Conservation (phyloP, 2,329 filamentous ascomycete species). For the Cercospora nicotianae region DNA sequence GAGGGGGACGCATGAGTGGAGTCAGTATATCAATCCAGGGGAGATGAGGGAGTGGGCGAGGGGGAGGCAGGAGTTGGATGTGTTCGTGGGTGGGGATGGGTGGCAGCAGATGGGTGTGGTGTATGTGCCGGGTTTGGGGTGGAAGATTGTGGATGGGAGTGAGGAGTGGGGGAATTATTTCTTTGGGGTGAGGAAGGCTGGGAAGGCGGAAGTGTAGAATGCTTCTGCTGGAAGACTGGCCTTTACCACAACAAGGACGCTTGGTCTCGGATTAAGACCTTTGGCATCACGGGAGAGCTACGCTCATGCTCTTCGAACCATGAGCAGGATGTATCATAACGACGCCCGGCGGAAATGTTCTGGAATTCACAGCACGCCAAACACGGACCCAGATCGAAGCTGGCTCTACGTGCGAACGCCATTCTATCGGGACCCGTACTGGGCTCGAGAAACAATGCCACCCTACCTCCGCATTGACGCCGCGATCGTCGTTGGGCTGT, state of each 20-base stretch:
- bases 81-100: conserved; percentile 61
- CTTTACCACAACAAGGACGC: not conserved
- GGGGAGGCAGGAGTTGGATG: conserved; percentile 47
- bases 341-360: not conserved
- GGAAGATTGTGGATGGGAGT: conserved; percentile 77
- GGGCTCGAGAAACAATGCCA: conserved; percentile 1
- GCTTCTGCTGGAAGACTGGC: not conserved
- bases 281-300: not conserved
- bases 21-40: conserved; percentile 86
- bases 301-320: not conserved
- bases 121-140: conserved; percentile 87
- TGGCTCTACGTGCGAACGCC: not conserved
- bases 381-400: not conserved
- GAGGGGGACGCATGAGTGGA: conserved; percentile 91
- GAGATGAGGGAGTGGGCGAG: conserved; percentile 62
- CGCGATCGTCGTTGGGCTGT: not conserved
- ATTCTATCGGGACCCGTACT: not conserved
- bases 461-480: not conserved
- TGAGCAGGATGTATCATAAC: not conserved
- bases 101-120: conserved; percentile 80
- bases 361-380: not conserved
- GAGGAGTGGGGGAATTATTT: conserved; percentile 95
- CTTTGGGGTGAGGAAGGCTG: conserved; percentile 70
- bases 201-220: not conserved
- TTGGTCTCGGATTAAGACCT: not conserved